phyloP scores from a whole-genome alignment of 441 rosid species.

The Euphorbia neoarborescens region DNA sequence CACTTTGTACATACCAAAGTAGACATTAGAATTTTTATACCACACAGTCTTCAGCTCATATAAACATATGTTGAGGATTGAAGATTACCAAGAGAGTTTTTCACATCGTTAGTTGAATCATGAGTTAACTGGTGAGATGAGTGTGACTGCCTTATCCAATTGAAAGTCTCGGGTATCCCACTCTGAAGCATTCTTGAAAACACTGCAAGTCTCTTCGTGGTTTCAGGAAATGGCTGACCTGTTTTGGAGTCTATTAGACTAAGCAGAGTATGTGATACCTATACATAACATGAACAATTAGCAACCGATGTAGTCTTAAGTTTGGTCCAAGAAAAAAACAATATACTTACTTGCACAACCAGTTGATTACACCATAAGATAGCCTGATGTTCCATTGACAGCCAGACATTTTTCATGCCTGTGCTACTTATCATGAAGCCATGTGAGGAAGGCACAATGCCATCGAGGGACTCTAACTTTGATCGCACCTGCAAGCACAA shows the following conservation, averaged over 20 bases:
- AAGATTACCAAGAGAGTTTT: conserved; percentile 36
- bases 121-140: conserved; percentile 33
- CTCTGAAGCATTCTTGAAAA: conserved; percentile 80
- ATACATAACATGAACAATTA: conserved; percentile 29
- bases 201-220: conserved; percentile 50
- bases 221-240: conserved; percentile 56
- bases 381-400: conserved; percentile 98
- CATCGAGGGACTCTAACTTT: conserved; percentile 71
- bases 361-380: conserved; percentile 97
- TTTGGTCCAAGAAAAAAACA: conserved; percentile 17
- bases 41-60: background rate
- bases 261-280: conserved; percentile 97
- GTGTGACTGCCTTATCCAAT: conserved; percentile 50
- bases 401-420: conserved; percentile 88
- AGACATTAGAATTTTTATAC: conserved; percentile 9
- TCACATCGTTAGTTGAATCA: conserved; percentile 36
- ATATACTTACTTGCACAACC: conserved; percentile 78
- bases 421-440: conserved; percentile 90
- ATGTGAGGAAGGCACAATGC: conserved; percentile 82
- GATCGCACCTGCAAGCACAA: conserved; percentile 58
- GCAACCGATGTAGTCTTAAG: conserved; percentile 12
- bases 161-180: conserved; percentile 68
- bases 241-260: conserved; percentile 76
- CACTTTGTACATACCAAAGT: conserved; percentile 1
- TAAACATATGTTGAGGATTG: conserved; percentile 15